Evolutionary conservation across 305 asterid species (phyloP), one percentile per base, ranked within the genome.

Genomic region (Ajuga reptans): DNA sequence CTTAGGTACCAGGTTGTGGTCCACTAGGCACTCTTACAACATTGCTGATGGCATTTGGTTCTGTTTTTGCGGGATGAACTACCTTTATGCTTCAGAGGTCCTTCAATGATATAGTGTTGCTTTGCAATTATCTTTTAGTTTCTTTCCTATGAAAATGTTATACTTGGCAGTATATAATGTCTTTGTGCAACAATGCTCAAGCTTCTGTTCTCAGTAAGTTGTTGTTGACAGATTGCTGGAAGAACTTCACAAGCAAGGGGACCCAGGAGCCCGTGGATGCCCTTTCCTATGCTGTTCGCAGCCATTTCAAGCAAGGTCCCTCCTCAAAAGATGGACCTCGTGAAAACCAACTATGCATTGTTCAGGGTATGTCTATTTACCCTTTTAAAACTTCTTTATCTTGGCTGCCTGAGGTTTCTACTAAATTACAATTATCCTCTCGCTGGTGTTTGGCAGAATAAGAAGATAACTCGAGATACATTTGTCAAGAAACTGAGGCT

Each of bases 241-340:
- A 80, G 64, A 64, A 54, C 75, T 18, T 66, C 36, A 50, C 83
- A 78, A 61, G 63, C 60, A 46, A 80, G 83, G 79, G 61, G 72
- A 67, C 97, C 98, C 10, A 85, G 82, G 74, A 86, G 95, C 80
- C 91, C 95, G 42, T 88, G 87, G 86, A 80, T 92, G 95, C 90
- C 96, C 16, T 86, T 92, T 77, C 78, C 97, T 5, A 53, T 78
- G 90, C 83, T 92, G 77, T 82, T 90, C 64, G 84, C 83, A 57
- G 91, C 93, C 76, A 87, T 92, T 27, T 81, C 96, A 33, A 69
- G 51, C 36, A 73, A 76, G 72, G 78, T 92, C 53, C 61, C 91
- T 45, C 54, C 87, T 39, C 76, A 82, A 41, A 81, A 69, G 56
- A 84, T 90, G 95, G 78, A 82, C 57, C 84, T 74, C 51, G 84